Base-by-base conservation (phyloP, 2,329 filamentous ascomycete genomes). In the Cryphonectria nitschkei region DNA sequence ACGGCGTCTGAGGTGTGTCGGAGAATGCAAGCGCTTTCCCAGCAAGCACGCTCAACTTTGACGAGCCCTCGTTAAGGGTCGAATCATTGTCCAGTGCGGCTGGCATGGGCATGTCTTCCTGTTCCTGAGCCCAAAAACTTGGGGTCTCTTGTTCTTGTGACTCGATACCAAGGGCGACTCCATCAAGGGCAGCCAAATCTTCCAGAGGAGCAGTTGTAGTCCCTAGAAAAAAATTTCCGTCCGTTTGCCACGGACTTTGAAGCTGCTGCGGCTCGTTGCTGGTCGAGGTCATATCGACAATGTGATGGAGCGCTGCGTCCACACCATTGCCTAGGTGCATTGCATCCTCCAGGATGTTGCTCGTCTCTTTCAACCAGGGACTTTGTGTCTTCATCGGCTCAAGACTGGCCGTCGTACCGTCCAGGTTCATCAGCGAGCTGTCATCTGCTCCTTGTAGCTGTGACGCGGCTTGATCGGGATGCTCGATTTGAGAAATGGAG, bases 1-100 rank as follows among this genome's bases (percentile, higher is more conserved):
- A 72, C 14, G 71, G 68, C 11, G 60, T 77, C 41, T 76, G 74
- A 2, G 76, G 76, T 4, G 75, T 76, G n/a, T 77, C 77, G 46
- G 79, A 75, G 43, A 77, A 70, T 37, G 69, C 63, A 64, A 29
- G 39, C 50, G 34, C 54, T 50, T 70, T 26, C 19, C 50, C 68
- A 14, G 68, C 70, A 29, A 70, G 65, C 3, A 62, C 8, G 60
- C 52, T 68, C 65, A 70, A 5, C 16, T 37, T 26, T n/a, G 71
- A 41, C 50, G 62, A 37, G 61, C 13, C 66, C 61, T 34, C 63
- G n/a, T 34, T n/a, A n/a, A 19, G 4, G n/a, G n/a, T 43, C 70
- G 73, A 60, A 76, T 74, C 6, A 26, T 39, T 54, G 22, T 6
- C 32, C n/a, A 54, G 8, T 41, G 50, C 37, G 52, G 32, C 69